These are phyloP conservation scores for Colletotrichum cuscutae DNA, from an alignment of 2,329 filamentous ascomycete species.

Conservation along the genomic window DNA sequence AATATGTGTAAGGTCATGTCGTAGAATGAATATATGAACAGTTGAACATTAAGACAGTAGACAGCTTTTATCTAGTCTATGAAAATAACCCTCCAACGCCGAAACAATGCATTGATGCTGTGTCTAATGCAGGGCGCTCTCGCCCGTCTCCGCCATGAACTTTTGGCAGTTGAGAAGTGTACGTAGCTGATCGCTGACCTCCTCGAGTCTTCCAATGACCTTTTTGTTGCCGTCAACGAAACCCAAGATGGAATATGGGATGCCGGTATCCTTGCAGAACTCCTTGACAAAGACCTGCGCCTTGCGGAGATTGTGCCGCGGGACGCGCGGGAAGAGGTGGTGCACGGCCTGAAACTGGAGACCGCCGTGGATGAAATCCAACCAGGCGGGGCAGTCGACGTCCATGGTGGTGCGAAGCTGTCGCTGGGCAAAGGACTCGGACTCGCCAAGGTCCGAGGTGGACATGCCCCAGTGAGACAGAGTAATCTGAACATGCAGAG, in stretches of 20 bases:
- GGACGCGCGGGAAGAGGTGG: constrained; percentile 75
- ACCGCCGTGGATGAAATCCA: constrained; percentile 78
- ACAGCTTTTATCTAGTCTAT: constrained; percentile 28
- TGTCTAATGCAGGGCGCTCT: constrained; percentile 50
- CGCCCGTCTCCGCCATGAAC: constrained; percentile 59
- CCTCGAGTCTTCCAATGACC: constrained; percentile 58
- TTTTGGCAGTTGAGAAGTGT: constrained; percentile 68
- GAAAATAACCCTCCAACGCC: constrained; percentile 21
- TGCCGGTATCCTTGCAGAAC: constrained; percentile 72
- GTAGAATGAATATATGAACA: not conserved
- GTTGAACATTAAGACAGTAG: not conserved
- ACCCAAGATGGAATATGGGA: constrained; percentile 70
- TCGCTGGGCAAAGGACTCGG: constrained; percentile 75
- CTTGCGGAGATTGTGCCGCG: constrained; percentile 73
- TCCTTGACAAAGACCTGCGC: constrained; percentile 69
- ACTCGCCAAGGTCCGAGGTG: constrained; percentile 70
- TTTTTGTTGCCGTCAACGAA: constrained; percentile 72
- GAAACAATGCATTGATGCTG: constrained; percentile 17
- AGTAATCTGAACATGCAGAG: constrained; percentile 77
- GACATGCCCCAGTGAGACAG: constrained; percentile 80
- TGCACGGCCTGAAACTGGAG: constrained; percentile 80
- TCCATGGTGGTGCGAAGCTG: constrained; percentile 80
- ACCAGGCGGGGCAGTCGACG: constrained; percentile 76
- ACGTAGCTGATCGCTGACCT: constrained; percentile 70
- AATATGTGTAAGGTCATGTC: not conserved